Evolutionary conservation across 495 filamentous ascomycete genomes (phyloP), one percentile per base, ranked within the genome.

Genomic region (Achaetomiella virescens): DNA sequence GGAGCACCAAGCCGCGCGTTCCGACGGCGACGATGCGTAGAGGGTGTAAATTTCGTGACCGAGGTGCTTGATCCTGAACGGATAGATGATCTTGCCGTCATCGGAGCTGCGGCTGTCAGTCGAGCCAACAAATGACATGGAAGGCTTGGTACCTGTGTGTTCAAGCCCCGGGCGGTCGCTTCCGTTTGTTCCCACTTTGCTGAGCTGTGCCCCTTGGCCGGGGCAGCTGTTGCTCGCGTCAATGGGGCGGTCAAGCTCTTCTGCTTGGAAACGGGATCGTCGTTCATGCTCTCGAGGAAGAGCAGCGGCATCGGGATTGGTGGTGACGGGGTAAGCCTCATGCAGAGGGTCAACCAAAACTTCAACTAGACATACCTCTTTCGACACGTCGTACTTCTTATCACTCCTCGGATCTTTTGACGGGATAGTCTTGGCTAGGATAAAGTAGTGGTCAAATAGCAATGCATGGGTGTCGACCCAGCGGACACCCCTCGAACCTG

Each of bases 301-400:
- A 99, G 75, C 31, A 99, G 78, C 63, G 95, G 90, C 91, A 97
- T 99, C 1, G 95, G 95, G 61, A 99, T 96, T 21, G 93, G 93
- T 85, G 52, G 21, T 11, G 18, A 48, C 27, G 31, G 37, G 29
- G 50, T 64, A 38, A 63, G 56, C 24, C 22, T 11, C 2, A 11
- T 36, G 22, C 1, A 52, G 21, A 61, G 52, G 24, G 54, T 57
- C 31, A 9, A 27, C 48, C 22, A 17, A 35, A 12, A 29, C 12
- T 15, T 3, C 12, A 14, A 2, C 18, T 3, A 25, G 40, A 67
- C 85, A 74, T 73, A 87, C 85, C 70, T 93, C 74, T 71, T 95
- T 93, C 2, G 91, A 97, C 11, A 99, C 91, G 70, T 99, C 93
- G 56, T 91, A 99, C 61, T 83, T 85, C 72, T 92, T 92, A 47